phyloP scores from a whole-genome alignment of 1,139 yeast genomes.

The Meyerozyma athensensis region DNA sequence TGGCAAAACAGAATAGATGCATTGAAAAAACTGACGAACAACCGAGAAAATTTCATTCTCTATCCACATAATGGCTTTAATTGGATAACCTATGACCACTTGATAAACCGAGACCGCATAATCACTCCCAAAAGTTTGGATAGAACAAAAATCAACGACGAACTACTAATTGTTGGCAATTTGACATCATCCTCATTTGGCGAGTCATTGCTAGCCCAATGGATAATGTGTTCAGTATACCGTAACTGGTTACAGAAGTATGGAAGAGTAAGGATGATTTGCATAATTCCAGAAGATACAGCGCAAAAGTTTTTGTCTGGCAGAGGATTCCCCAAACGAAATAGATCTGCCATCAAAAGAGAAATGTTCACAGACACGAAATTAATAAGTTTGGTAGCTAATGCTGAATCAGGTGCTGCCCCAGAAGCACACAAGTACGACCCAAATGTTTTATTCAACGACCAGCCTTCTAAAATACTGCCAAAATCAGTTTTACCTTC shows the following conservation, averaged over 20 bases:
- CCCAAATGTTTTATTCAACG: conserved; percentile 31
- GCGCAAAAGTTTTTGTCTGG: conserved; percentile 60
- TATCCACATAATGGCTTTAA: conserved; percentile 50
- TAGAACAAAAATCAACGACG: conserved; percentile 51
- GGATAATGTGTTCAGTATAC: conserved; percentile 65
- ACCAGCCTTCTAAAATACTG: conserved; percentile 35
- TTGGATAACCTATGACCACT: conserved; percentile 54
- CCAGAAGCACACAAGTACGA: conserved; percentile 33
- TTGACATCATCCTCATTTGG: conserved; percentile 48
- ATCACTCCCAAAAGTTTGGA: conserved; percentile 37
- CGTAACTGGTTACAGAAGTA: conserved; percentile 71
- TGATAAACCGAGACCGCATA: conserved; percentile 39
- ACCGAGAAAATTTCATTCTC: conserved; percentile 26
- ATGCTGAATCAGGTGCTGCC: conserved; percentile 14
- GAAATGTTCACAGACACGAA: conserved; percentile 55
- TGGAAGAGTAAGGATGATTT: conserved; percentile 69
- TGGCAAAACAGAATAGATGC: conserved; percentile 23
- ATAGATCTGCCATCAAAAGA: conserved; percentile 54
- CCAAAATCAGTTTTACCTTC: conserved; percentile 21
- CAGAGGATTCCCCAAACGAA: conserved; percentile 42
- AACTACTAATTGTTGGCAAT: conserved; percentile 62
- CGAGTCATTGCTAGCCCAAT: conserved; percentile 71
- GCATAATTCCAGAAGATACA: conserved; percentile 55
- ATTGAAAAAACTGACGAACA: conserved; percentile 19
- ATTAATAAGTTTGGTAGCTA: conserved; percentile 44